Conservation (phyloP, 306 rosid species). For the Dryas octopetala region DNA sequence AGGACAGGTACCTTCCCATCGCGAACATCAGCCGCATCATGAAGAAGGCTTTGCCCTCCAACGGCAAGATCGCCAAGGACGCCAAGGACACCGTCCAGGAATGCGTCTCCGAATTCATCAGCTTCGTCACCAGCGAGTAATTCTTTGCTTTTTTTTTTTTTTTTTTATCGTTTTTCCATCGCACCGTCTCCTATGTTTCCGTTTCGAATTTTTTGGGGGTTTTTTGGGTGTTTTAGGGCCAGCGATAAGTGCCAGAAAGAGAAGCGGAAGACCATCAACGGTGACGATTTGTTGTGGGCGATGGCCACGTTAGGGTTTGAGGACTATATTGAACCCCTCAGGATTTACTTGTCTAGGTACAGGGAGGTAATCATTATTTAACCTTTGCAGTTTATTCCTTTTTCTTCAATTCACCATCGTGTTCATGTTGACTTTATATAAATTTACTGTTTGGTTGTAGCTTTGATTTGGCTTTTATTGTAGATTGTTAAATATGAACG, state of each 20-base stretch:
- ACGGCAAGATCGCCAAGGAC: constrained; percentile 89
- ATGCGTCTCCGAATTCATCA: constrained; percentile 89
- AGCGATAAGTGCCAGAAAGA: constrained; percentile 95
- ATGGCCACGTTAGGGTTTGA: constrained; percentile 92
- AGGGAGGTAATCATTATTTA: constrained; percentile 56
- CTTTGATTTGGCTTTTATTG: background rate
- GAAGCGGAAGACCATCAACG: constrained; percentile 94
- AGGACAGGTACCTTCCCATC: constrained; percentile 78
- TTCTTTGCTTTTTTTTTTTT: background rate
- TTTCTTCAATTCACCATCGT: background rate
- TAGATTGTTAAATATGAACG: background rate
- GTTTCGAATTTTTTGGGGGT: background rate
- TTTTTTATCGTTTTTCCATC: background rate
- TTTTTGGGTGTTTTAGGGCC: constrained; percentile 49
- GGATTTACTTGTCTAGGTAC: constrained; percentile 81
- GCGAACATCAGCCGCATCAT: constrained; percentile 93
- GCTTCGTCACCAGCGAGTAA: constrained; percentile 93
- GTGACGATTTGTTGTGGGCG: constrained; percentile 92
- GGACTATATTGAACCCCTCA: constrained; percentile 91
- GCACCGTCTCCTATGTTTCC: background rate
- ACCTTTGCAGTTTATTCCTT: background rate
- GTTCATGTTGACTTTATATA: background rate
- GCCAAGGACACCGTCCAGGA: constrained; percentile 89
- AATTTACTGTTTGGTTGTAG: background rate
- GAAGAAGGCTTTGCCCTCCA: constrained; percentile 82